Conservation (phyloP, 139 green algal species). For the Monoraphidium neglectum region DNA sequence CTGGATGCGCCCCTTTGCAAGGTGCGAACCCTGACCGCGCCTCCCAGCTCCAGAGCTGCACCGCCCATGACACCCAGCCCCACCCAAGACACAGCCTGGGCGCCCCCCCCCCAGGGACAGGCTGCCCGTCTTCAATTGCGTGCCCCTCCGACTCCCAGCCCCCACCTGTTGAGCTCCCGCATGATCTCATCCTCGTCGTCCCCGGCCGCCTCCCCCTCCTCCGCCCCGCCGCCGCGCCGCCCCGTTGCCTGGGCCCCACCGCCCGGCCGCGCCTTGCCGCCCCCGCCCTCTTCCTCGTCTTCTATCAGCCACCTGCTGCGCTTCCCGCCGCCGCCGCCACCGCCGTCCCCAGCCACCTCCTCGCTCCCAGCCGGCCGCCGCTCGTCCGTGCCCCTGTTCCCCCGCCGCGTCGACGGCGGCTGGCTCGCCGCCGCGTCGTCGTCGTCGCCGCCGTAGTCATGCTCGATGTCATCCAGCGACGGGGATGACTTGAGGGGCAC, state of each 20-base stretch:
- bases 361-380: conserved; percentile 5
- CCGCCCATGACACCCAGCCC: no score
- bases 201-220: neutral
- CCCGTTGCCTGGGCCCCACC: conserved; percentile 2
- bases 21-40: no score
- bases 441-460: neutral
- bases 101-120: no score
- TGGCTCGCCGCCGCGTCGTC: no score
- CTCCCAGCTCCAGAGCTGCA: no score
- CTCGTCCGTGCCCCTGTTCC: neutral
- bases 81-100: no score
- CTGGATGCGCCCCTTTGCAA: no score
- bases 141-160: no score
- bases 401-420: no score
- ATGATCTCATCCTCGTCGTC: neutral
- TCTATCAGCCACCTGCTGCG: neutral
- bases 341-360: neutral
- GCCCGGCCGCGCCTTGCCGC: no score
- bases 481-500: conserved; percentile 53
- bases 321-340: neutral
- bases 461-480: conserved; percentile 14
- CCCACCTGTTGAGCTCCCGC: no score
- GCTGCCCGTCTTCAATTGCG: no score
- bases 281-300: neutral
- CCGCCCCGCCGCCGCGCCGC: neutral